Conservation (phyloP, 768 basidiomycete species). For the Russula foetens region DNA sequence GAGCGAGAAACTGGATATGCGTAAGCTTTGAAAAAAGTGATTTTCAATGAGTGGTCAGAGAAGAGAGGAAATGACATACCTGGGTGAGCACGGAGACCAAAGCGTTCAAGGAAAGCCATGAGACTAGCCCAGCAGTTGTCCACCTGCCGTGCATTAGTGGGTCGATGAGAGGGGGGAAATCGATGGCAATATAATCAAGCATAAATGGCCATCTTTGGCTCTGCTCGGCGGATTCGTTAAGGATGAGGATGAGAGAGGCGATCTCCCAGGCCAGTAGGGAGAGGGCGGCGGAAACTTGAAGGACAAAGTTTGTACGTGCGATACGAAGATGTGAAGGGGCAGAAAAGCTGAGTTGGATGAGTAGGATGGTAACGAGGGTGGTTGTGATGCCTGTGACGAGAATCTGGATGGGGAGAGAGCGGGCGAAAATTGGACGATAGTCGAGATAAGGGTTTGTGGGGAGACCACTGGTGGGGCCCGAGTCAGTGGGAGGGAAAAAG, state of each 20-base stretch:
- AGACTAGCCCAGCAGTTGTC: constrained; percentile 54
- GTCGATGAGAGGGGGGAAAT: constrained; percentile 51
- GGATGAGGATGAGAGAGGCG: constrained; percentile 70
- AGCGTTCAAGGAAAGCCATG: constrained; percentile 87
- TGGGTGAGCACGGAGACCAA: constrained; percentile 78
- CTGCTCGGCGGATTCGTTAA: constrained; percentile 48
- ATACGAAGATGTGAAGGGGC: constrained; percentile 95
- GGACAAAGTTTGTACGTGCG: constrained; percentile 83
- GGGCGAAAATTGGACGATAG: constrained; percentile 74
- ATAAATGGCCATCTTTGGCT: constrained; percentile 90
- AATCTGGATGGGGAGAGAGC: constrained; percentile 87
- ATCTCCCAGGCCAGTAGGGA: constrained; percentile 71
- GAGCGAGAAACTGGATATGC: constrained; percentile 94
- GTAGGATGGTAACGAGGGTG: constrained; percentile 75
- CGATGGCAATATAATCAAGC: constrained; percentile 83
- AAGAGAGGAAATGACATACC: constrained; percentile 36
- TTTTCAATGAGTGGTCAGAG: neutral
- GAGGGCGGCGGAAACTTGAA: constrained; percentile 79
- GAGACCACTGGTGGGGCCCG: constrained; percentile 19
- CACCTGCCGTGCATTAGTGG: constrained; percentile 36
- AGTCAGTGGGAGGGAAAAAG: neutral
- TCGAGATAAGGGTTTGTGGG: constrained; percentile 63
- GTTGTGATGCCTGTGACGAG: constrained; percentile 78
- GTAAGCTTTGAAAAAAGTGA: constrained; percentile 56
- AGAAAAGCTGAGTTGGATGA: constrained; percentile 91